Base-by-base conservation (phyloP, 1,284 basidiomycete species). In the Paramarasmius palmivorus region DNA sequence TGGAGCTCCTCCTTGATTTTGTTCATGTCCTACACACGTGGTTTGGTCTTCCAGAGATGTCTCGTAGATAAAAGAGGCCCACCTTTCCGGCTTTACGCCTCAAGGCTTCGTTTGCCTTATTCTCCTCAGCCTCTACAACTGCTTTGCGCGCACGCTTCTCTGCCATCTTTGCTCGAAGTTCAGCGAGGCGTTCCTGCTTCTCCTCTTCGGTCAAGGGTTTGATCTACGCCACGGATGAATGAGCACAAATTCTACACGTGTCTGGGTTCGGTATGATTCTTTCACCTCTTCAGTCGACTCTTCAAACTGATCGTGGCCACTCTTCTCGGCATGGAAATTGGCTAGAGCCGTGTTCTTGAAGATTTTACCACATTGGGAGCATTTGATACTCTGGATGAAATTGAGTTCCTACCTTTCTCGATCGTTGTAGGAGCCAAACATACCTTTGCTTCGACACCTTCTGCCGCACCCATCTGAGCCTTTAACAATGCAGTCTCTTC, bases 171-270 rank as follows among this genome's bases (percentile, higher is more conserved):
- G 80, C 74, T n/a, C 84, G 77, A 49, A 96, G 72, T 56, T 98
- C 94, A 1, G 75, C 83, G 0, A 98, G 79, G 65, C 87, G 92
- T 58, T 86, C 77, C 59, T 86, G 83, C 79, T 90, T 97, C 70
- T 99, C 94, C 64, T 98, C 94, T 68, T 98, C 94, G 0, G 95
- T 98, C 50, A 98, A 72, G 0, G 96, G 95, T 67, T 90, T 93
- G 68, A 95, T 84, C 88, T 92, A 22, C 35, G 8, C n/a, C n/a
- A 42, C 25, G 3, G 36, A 23, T 26, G n/a, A 23, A 8, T 19
- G 17, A 34, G 23, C 10, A 32, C 20, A 15, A 32, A 25, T 34
- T 29, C 10, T 3, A n/a, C 20, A 10, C 34, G 38, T n/a, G 29
- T 7, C 5, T 9, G 10, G 36, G 9, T n/a, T 40, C 32, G 32